Evolutionary conservation across 768 basidiomycete genomes (phyloP).

Genomic region (Mrakia gelida): DNA sequence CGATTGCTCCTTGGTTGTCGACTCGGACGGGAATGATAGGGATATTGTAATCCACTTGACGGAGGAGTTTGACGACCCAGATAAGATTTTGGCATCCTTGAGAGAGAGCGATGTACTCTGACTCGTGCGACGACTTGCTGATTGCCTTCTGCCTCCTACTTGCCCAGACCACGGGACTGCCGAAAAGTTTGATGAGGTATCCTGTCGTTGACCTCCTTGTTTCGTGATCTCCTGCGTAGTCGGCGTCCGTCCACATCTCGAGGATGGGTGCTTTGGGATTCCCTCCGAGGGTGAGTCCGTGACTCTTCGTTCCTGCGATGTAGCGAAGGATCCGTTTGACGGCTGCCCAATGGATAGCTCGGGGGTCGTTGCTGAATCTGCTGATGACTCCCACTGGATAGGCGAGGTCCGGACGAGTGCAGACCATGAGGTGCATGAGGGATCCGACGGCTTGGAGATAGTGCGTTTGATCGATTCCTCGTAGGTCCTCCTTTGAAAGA

Average conservation of each 20-base stretch:
- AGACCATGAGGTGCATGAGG: constrained; percentile 10
- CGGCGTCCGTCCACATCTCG: too few relatives aligned
- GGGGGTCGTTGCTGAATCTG: background rate
- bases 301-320: background rate
- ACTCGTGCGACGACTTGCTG: constrained; percentile 1
- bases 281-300: too few relatives aligned
- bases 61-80: constrained; percentile 13
- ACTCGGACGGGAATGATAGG: background rate
- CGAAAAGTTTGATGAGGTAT: background rate
- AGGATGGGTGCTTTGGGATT: too few relatives aligned
- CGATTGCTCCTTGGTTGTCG: too few relatives aligned
- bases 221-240: constrained; percentile 8
- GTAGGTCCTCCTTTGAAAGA: too few relatives aligned
- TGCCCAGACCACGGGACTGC: background rate
- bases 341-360: constrained; percentile 12
- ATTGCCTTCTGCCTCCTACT: background rate
- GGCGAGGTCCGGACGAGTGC: constrained; percentile 8
- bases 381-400: constrained; percentile 4
- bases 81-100: constrained; percentile 11
- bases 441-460: constrained; percentile 16
- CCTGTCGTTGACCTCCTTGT: background rate
- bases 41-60: background rate
- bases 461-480: background rate
- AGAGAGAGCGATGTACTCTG: constrained; percentile 14
- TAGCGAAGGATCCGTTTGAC: constrained; percentile 8